Base-by-base conservation (phyloP, 73 alveolate genomes). In the Paramecium sonneborni region DNA sequence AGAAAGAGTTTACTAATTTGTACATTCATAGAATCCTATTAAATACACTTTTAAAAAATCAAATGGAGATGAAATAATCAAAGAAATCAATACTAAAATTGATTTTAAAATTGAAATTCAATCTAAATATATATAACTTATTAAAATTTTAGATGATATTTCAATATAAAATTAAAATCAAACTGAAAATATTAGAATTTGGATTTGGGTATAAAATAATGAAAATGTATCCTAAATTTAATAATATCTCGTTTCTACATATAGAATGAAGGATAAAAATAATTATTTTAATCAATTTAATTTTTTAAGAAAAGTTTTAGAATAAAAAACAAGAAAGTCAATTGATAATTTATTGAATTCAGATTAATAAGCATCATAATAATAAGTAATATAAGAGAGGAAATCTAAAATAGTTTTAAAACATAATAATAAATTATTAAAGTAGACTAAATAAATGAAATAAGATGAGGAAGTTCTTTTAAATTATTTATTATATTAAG, bases 161-260 rank as follows among this genome's bases (percentile, higher is more conserved):
- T 74, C 37, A 18, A 1, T n/a, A 18, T 14, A 34, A 28, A 74
- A 26, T 62, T 26, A 62, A 12, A 11, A 21, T 26, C 26, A 62
- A 52, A 18, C 32, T 62, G 39, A 74, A 74, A 34, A 74, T 21
- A 0, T 37, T 41, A 79, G 90, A 79, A 79, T 79, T 10, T 79
- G 90, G 90, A 44, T 79, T 37, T 79, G 90, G 90, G 90, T 46
- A 10, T 10, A 44, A 24, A 79, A 79, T 79, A 43, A 18, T 30
- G 44, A 38, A 34, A 43, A 44, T 24, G 90, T 79, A 10, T n/a
- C 46, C 1, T 41, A 39, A 3, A 23, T 39, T 43, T 43, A 79
- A 43, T 7, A 79, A 79, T 44, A 23, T 11, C 37, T 79, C 6
- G 43, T 23, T 43, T 38, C 69, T 3, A 20, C 4, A 10, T 79